A percentile compares a stretch with the other conserved stretches of the same genome.
Evolutionary conservation across 1,139 yeast genomes (phyloP).

Genomic region (Pichia sp.): DNA sequence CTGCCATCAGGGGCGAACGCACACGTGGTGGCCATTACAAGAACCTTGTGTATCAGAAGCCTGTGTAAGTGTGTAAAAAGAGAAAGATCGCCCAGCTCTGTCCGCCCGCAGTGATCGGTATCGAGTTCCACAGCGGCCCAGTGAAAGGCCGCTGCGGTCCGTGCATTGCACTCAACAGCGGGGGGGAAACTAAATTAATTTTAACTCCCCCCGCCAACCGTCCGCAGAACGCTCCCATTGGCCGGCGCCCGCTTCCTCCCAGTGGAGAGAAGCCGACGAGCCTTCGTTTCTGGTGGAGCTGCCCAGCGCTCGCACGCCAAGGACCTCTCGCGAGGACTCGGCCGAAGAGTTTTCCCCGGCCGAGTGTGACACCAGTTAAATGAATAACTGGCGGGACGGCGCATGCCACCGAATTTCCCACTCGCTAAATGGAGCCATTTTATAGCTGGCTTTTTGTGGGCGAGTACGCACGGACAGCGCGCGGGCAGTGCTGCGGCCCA

Average conservation of each 20-base stretch:
- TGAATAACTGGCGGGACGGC: constrained; percentile 37
- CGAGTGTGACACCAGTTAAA: constrained; percentile 76
- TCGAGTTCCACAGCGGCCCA: constrained; percentile 56
- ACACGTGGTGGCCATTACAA: too few relatives aligned
- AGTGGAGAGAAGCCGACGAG: background rate
- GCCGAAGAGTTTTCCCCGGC: constrained; percentile 59
- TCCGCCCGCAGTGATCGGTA: constrained; percentile 60
- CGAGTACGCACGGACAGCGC: constrained; percentile 62
- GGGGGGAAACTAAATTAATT: constrained; percentile 8
- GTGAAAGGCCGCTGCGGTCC: constrained; percentile 32
- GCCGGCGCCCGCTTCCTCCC: background rate
- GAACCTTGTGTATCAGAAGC: too few relatives aligned
- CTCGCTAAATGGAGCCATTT: constrained; percentile 36
- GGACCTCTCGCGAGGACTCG: constrained; percentile 61
- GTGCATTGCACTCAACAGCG: constrained; percentile 74
- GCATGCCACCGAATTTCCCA: constrained; percentile 84
- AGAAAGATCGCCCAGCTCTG: too few relatives aligned
- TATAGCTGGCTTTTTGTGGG: constrained; percentile 33
- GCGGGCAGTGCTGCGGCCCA: constrained; percentile 7
- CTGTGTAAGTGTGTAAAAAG: too few relatives aligned
- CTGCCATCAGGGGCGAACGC: too few relatives aligned
- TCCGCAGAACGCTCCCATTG: constrained; percentile 69
- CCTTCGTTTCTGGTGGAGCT: constrained; percentile 56
- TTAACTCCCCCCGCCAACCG: constrained; percentile 43
- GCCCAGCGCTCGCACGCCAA: constrained; percentile 69